Base-by-base conservation (phyloP, 768 basidiomycete genomes). In the Suillus ampliporus region DNA sequence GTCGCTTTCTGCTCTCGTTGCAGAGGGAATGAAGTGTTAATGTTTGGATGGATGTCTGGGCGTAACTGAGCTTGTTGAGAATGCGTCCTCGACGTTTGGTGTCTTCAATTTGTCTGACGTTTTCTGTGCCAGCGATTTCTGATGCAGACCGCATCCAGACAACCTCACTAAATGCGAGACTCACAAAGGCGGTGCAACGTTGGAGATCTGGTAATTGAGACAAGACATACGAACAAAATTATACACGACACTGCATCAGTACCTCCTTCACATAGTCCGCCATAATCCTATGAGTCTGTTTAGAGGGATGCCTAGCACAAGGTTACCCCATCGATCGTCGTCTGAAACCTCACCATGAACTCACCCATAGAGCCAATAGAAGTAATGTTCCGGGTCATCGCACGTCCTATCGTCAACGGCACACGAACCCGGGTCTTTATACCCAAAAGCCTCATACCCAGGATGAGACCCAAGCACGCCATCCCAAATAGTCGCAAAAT, bases 361-460 rank as follows among this genome's bases (percentile, higher is more conserved):
- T 53, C 61, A 85, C 84, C 80, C 78, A 43, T 73, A 71, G 26
- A 85, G 81, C 81, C 84, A 86, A 66, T 85, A 84, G 62, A 85
- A 86, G 53, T 78, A 77, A 65, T 82, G 83, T 40, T 82, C 81
- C 3, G 81, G 79, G 57, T 83, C 81, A 51, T 60, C 35, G 60
- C 82, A 83, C 61, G 64, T 68, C 5, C 75, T 75, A 3, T 71
- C 72, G 3, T 69, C 78, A 4, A 66, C 56, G 1, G 68, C 71
- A 64, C 79, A 83, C 0, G 77, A 71, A 21, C 73, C 73, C 13
- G 75, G 70, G 38, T 77, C 84, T 26, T 73, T 74, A 64, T 82
- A 86, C 14, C 84, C 84, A 64, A 86, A 86, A 13, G 82, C 81
- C 56, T 65, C 54, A 56, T 77, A 80, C 8, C 85, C 84, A 0